Evolutionary conservation across 495 filamentous ascomycete genomes (phyloP), one percentile per base, ranked within the genome.

Genomic region (Lasiosphaeria miniovina): DNA sequence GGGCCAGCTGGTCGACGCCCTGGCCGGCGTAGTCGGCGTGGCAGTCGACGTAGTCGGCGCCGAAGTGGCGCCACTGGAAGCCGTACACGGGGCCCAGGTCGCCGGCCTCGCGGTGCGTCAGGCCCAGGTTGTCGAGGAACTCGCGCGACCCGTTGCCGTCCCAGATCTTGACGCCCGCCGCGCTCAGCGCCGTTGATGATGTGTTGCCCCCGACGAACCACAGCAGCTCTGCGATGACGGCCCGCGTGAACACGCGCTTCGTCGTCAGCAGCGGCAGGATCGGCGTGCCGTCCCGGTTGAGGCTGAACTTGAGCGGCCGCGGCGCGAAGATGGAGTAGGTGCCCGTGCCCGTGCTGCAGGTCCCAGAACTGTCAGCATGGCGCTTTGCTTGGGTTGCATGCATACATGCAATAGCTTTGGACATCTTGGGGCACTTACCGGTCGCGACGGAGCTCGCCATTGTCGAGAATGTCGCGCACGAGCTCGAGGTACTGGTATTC

Each of bases 31-130:
- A 98, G 69, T 98, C 91, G 0, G 88, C 82, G 52, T 87, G 72
- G 10, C 85, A 81, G 67, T 95, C 89, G 11, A 84, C 74, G 69
- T 98, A 98, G 58, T 88, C 82, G 8, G 94, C 94, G 36, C 94
- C 94, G 66, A 98, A 98, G 71, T 98, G 94, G 24, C 95, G 89
- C 94, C 94, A 98, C 73, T 98, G 94, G 79, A 98, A 98, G 4
- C 94, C 94, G 70, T 98, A 98, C 0, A 98, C 92, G 57, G 95
- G 95, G 2, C 94, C 94, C 0, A 98, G 82, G 69, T 98, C 94
- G 59, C 95, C 94, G 24, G 83, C 88, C 36, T 80, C 89, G 58
- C 93, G 89, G 67, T 94, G 81, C 0, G 80, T 74, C 10, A 98
- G 82, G 6, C 93, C 93, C 12, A 93, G 79, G 55, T 76, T 84